These are phyloP conservation scores for Zoysia pacifica DNA, from an alignment of 176 grass and related monocot genomes.

Conservation along the genomic window DNA sequence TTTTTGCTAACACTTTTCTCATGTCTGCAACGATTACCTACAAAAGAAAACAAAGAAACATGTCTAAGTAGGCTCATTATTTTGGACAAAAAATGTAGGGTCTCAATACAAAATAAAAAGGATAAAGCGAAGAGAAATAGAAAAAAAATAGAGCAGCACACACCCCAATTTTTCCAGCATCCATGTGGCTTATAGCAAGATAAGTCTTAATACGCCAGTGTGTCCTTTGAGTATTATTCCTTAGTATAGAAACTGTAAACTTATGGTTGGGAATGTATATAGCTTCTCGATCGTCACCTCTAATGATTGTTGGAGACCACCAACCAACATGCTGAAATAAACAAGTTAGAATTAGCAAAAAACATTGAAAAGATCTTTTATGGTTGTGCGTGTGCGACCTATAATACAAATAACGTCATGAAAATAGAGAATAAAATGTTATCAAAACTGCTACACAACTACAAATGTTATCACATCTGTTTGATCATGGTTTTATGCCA, in stretches of 20 bases:
- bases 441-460: neutral
- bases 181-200: conserved; percentile 95
- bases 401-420: conserved; percentile 9
- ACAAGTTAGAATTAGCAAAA: conserved; percentile 22
- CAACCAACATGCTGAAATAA: conserved; percentile 91
- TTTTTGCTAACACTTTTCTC: conserved; percentile 94
- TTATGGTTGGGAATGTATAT: conserved; percentile 98
- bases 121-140: conserved; percentile 10
- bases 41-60: conserved; percentile 29
- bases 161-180: conserved; percentile 97
- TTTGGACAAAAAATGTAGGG: conserved; percentile 6
- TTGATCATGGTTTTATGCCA: neutral
- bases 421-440: neutral
- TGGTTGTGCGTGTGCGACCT: neutral
- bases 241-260: conserved; percentile 91
- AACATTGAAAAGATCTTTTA: conserved; percentile 15
- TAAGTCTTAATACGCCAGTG: conserved; percentile 99
- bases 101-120: conserved; percentile 25
- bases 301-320: conserved; percentile 95
- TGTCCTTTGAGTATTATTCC: conserved; percentile 83
- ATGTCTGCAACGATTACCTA: conserved; percentile 95
- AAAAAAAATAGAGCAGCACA: conserved; percentile 31
- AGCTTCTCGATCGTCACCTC: conserved; percentile 96
- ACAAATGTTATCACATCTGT: conserved; percentile 26
- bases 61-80: conserved; percentile 31